phyloP scores from a whole-genome alignment of 1,139 yeast genomes.

The Petasospora fabianii region DNA sequence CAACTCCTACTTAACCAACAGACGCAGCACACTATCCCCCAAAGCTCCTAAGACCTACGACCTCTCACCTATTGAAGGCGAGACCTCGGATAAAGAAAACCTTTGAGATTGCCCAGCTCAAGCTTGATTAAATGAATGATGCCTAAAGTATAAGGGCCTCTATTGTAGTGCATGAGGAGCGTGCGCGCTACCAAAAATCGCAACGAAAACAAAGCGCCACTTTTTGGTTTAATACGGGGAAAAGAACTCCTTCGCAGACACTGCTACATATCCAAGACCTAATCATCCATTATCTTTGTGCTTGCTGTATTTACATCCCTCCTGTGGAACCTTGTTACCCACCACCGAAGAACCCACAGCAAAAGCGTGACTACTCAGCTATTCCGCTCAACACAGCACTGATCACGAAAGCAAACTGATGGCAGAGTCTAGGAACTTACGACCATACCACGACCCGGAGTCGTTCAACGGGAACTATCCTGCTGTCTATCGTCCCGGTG shows the following conservation, averaged over 20 bases:
- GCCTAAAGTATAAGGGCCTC: neutral
- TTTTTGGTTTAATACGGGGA: neutral
- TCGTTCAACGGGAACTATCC: constrained; percentile 66
- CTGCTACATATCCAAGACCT: no score
- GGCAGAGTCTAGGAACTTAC: constrained; percentile 27
- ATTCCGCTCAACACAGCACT: no score
- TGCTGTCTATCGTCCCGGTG: constrained; percentile 57
- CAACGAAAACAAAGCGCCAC: constrained; percentile 1
- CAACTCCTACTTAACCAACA: constrained; percentile 23
- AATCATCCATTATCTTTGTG: no score
- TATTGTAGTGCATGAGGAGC: neutral
- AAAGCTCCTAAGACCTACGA: constrained; percentile 12
- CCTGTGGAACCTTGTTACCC: no score
- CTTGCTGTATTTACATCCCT: no score
- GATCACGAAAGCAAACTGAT: constrained; percentile 3
- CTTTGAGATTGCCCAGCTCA: neutral
- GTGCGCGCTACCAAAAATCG: constrained; percentile 1
- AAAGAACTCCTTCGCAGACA: no score
- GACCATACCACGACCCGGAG: constrained; percentile 75
- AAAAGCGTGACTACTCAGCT: no score
- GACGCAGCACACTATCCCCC: constrained; percentile 16
- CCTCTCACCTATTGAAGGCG: constrained; percentile 7
- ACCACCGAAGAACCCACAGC: no score
- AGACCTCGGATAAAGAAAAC: constrained; percentile 12
- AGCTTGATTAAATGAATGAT: constrained; percentile 1